phyloP scores from a whole-genome alignment of 306 rosid genomes.

The Acacia acuminata region DNA sequence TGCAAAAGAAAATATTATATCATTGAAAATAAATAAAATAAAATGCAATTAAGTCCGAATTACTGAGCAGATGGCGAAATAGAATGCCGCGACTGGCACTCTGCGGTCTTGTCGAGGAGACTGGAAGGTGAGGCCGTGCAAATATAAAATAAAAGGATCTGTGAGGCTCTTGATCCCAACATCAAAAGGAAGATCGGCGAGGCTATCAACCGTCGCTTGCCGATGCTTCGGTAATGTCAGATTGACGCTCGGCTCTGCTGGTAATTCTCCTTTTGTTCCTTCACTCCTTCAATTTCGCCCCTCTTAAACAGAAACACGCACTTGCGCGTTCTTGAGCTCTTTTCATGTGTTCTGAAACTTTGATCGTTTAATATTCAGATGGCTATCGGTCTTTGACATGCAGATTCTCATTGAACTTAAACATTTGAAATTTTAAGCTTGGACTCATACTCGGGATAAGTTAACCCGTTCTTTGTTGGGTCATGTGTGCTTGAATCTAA shows the following conservation, averaged over 20 bases:
- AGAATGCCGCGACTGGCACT: background rate
- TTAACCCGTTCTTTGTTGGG: background rate
- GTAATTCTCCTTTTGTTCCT: background rate
- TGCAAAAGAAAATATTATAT: too few species aligned
- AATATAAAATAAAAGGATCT: background rate
- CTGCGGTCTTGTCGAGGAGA: background rate
- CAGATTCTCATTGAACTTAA: background rate
- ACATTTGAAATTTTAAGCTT: background rate
- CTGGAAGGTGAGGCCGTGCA: conserved; percentile 11
- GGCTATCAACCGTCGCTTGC: background rate
- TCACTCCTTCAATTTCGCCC: background rate
- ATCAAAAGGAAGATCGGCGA: background rate
- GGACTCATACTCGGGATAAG: background rate
- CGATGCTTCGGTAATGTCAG: background rate
- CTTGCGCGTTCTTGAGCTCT: background rate
- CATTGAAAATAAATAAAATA: background rate
- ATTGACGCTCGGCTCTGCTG: background rate
- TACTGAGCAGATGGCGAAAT: background rate
- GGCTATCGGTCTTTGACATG: background rate
- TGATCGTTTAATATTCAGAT: background rate
- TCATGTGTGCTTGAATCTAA: background rate
- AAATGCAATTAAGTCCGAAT: background rate
- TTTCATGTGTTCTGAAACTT: background rate
- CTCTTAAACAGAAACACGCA: background rate
- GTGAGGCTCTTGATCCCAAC: background rate